A percentile compares a stretch with the other conserved stretches of the same genome.
Conservation (phyloP, 2,329 filamentous ascomycete species). For the Whalleya microplaca region DNA sequence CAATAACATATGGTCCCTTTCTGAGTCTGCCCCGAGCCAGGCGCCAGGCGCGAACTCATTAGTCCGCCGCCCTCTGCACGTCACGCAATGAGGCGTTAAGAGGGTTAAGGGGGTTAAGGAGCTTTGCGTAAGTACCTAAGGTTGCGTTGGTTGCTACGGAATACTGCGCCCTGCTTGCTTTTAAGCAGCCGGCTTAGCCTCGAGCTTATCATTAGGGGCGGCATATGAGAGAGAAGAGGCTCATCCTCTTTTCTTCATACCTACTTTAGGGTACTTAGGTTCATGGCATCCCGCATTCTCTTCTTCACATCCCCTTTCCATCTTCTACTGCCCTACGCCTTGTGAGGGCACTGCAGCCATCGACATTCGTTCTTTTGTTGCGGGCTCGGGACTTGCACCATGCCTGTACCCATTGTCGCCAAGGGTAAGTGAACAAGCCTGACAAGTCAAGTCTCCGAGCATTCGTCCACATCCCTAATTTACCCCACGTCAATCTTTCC, state of each 20-base stretch:
- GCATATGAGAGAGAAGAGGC: neutral
- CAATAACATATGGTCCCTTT: too few species aligned
- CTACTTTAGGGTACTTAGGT: too few species aligned
- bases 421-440: slow-evolving; percentile 43
- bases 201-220: neutral
- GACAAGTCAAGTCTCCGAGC: slow-evolving; percentile 5
- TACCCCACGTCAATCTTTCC: slow-evolving; percentile 33
- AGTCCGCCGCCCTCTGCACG: too few species aligned
- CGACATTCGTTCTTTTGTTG: slow-evolving; percentile 6
- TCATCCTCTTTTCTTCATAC: too few species aligned
- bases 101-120: too few species aligned
- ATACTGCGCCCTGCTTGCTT: neutral
- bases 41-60: too few species aligned
- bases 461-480: neutral
- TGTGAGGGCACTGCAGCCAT: slow-evolving; percentile 4
- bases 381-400: slow-evolving; percentile 25
- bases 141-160: neutral
- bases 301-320: neutral
- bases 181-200: neutral
- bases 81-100: too few species aligned
- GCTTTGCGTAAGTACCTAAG: too few species aligned
- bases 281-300: slow-evolving; percentile 1
- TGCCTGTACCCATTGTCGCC: slow-evolving; percentile 43
- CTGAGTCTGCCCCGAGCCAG: too few species aligned
- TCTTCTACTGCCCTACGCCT: neutral